Conservation (phyloP, 1,139 yeast genomes). For the Suhomyces terraborum region DNA sequence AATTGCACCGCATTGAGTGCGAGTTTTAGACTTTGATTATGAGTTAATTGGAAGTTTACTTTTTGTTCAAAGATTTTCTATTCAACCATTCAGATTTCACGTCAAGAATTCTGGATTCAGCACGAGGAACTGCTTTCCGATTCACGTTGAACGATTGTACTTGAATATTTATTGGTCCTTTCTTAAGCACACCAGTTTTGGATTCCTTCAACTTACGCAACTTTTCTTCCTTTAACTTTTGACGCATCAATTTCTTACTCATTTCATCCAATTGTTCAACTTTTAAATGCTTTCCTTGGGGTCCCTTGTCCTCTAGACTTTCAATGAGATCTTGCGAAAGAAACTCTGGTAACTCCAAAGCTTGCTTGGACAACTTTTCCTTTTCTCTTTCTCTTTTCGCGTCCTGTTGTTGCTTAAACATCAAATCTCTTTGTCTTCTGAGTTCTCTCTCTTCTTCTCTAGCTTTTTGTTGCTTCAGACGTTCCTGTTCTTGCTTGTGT, state of each 20-base stretch:
- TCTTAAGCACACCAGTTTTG: conserved; percentile 41
- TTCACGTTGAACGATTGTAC: conserved; percentile 34
- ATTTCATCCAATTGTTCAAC: conserved; percentile 39
- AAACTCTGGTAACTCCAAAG: conserved; percentile 47
- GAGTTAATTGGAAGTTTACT: conserved; percentile 19
- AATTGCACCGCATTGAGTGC: neutral
- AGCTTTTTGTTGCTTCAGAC: conserved; percentile 35
- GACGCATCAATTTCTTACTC: conserved; percentile 25
- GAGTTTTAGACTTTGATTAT: neutral
- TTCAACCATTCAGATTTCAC: conserved; percentile 61
- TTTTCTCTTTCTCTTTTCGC: conserved; percentile 31
- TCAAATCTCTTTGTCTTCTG: conserved; percentile 51
- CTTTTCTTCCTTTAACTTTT: conserved; percentile 41
- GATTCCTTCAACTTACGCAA: conserved; percentile 43
- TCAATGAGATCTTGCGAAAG: conserved; percentile 53
- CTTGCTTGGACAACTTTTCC: conserved; percentile 22
- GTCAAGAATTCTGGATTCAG: conserved; percentile 42
- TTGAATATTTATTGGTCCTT: conserved; percentile 60
- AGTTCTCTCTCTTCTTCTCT: conserved; percentile 46
- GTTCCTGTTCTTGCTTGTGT: conserved; percentile 36
- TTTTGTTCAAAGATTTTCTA: conserved; percentile 52
- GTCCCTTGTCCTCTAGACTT: conserved; percentile 21
- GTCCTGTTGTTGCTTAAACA: conserved; percentile 52
- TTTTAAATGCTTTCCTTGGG: conserved; percentile 38
- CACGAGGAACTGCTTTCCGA: conserved; percentile 46